Base-by-base conservation (phyloP, 1,139 yeast genomes). In the Hyphopichia pseudoburtonii region DNA sequence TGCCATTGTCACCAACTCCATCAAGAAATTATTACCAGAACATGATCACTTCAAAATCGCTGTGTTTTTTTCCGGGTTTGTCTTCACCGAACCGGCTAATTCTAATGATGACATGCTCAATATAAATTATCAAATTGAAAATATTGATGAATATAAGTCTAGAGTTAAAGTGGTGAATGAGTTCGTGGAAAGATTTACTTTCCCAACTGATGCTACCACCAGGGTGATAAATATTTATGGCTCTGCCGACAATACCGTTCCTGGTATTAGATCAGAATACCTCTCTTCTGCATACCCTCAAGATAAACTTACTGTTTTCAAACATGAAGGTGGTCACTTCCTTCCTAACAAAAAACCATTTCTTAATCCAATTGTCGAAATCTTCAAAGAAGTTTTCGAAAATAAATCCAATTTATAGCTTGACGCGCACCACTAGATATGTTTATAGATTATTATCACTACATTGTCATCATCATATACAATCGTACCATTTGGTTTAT, bases 31-130 rank as follows among this genome's bases (percentile, higher is more conserved):
- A 28, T 52, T 74, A 2, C 77, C 79, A 5, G 51, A 48, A 11
- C 72, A 68, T 30, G 66, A 60, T 17, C 38, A 46, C 32, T 73
- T 80, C 49, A 71, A 75, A 42, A 61, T 76, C 29, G 67, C 81
- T 18, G 48, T 80, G 12, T 55, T 73, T 17, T 66, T 79, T 35
- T 73, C 84, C 3, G 82, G 82, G 5, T 80, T 80, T 51, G 73
- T 78, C 4, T 74, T 78, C 52, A 76, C 82, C 3, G 70, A 67
- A 36, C 71, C 62, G 1, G 41, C 37, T 12, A 47, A 49, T 33
- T 41, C 45, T 3, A 33, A 28, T 2, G 49, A 51, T 11, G 56
- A 47, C 30, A 45, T 53, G 37, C 39, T 44, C 11, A 46, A 42
- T 12, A 42, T 60, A 31, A 47, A 57, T 37, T 19, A 41, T 16